Evolutionary conservation across 176 grass and related monocot species (phyloP).

Genomic region (Secale cereale): DNA sequence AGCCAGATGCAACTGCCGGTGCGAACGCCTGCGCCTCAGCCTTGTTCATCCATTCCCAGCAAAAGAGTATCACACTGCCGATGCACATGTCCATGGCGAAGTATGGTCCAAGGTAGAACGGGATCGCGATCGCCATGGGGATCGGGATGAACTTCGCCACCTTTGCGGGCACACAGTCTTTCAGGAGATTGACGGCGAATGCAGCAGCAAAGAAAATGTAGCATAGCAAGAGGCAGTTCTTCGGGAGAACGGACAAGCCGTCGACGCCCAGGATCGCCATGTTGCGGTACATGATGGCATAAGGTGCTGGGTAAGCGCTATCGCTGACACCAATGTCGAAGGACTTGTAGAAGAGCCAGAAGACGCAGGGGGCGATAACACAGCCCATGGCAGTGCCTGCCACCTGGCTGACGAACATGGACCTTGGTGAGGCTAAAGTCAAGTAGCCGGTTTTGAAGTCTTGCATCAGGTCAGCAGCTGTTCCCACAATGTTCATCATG

Average conservation of each 20-base stretch:
- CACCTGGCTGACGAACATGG: constrained; percentile 83
- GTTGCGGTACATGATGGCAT: constrained; percentile 52
- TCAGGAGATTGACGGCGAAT: constrained; percentile 33
- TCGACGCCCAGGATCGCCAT: constrained; percentile 56
- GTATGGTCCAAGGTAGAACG: constrained; percentile 57
- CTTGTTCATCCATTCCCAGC: constrained; percentile 47
- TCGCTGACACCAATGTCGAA: constrained; percentile 34
- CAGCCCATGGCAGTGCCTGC: constrained; percentile 66
- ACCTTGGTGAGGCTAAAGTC: constrained; percentile 63
- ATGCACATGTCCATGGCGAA: constrained; percentile 61
- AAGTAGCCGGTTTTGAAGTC: constrained; percentile 86
- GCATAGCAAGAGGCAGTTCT: constrained; percentile 42
- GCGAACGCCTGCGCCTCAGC: constrained; percentile 37
- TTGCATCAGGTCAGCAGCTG: constrained; percentile 78
- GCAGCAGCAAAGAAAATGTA: constrained; percentile 39
- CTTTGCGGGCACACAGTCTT: constrained; percentile 32
- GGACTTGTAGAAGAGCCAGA: constrained; percentile 62
- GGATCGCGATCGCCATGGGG: constrained; percentile 60
- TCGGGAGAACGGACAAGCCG: constrained; percentile 41
- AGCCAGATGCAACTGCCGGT: constrained; percentile 46
- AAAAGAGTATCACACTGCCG: constrained; percentile 37
- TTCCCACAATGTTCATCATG: constrained; percentile 75
- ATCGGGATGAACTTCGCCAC: constrained; percentile 42
- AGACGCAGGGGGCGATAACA: constrained; percentile 49
- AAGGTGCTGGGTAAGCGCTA: constrained; percentile 53